Percentiles rank a stretch among this genome's conserved stretches.
Evolutionary conservation across 2,329 filamentous ascomycete genomes (phyloP).

Genomic region (Xylariales sp.): DNA sequence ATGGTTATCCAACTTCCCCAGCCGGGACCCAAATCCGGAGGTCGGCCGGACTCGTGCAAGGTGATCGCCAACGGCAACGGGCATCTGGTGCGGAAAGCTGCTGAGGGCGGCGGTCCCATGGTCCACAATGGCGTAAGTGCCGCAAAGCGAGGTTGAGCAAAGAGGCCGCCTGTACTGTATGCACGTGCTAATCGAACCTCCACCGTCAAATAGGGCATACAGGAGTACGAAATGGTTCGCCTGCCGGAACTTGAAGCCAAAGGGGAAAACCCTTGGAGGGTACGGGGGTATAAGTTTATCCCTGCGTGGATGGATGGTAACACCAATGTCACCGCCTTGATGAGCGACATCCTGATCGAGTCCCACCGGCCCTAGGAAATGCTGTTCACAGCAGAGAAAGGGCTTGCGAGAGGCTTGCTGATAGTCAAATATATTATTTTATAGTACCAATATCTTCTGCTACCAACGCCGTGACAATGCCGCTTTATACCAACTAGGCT

Average conservation of each 20-base stretch:
- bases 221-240: constrained; percentile 20
- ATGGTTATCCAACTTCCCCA: not conserved
- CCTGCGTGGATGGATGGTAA: constrained; percentile 21
- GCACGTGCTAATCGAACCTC: not conserved
- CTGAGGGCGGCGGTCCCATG: constrained; percentile 15
- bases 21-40: not conserved
- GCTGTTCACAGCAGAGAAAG: no score
- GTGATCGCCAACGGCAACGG: constrained; percentile 17
- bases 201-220: constrained; percentile 20
- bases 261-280: constrained; percentile 25
- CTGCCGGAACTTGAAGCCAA: constrained; percentile 18
- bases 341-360: constrained; percentile 1
- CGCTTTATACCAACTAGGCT: no score
- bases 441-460: no score
- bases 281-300: constrained; percentile 17
- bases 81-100: constrained; percentile 15
- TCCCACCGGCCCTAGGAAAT: no score
- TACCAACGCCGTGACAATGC: no score
- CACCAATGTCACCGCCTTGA: constrained; percentile 11
- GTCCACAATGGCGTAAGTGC: constrained; percentile 22
- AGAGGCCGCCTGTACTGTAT: not conserved
- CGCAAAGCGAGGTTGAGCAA: constrained; percentile 1
- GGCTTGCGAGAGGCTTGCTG: no score
- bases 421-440: no score
- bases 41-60: constrained; percentile 15